phyloP scores from a whole-genome alignment of 2,329 filamentous ascomycete genomes.

The Exophiala oligosperma region DNA sequence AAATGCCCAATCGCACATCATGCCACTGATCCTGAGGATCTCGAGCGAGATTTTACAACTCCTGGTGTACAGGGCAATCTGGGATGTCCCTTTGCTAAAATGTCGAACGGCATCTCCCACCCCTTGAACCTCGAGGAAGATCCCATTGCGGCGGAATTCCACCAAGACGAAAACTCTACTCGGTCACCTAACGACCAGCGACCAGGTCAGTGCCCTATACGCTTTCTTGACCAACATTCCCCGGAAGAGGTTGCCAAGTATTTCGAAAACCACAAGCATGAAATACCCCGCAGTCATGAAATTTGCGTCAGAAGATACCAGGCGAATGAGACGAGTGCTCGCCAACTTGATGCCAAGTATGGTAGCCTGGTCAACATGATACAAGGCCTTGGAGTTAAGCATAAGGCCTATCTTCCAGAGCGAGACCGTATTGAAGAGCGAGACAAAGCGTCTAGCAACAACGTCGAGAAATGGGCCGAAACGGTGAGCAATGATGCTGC shows the following conservation, averaged over 20 bases:
- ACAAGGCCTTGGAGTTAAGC: slow-evolving; percentile 80
- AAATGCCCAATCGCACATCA: slow-evolving; percentile 30
- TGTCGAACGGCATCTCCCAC: slow-evolving; percentile 40
- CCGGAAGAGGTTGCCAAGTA: slow-evolving; percentile 92
- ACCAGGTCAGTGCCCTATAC: slow-evolving; percentile 79
- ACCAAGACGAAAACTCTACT: slow-evolving; percentile 47
- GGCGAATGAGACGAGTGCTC: slow-evolving; percentile 79
- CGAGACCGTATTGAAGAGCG: slow-evolving; percentile 46
- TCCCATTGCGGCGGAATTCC: slow-evolving; percentile 51
- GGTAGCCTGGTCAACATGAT: slow-evolving; percentile 93
- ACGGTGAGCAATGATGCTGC: slow-evolving; percentile 62
- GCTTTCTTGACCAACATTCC: slow-evolving; percentile 87
- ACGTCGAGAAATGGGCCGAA: slow-evolving; percentile 85
- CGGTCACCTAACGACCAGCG: slow-evolving; percentile 53
- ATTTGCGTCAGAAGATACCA: slow-evolving; percentile 89
- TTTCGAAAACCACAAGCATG: slow-evolving; percentile 92
- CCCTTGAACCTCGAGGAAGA: slow-evolving; percentile 44
- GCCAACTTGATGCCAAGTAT: slow-evolving; percentile 90
- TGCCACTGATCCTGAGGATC: slow-evolving; percentile 37
- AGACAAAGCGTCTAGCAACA: slow-evolving; percentile 35
- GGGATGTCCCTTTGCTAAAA: slow-evolving; percentile 74
- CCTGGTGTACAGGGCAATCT: slow-evolving; percentile 76
- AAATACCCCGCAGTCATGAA: slow-evolving; percentile 89
- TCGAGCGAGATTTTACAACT: slow-evolving; percentile 91
- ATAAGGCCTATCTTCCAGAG: slow-evolving; percentile 79